Conservation (phyloP, 2,329 filamentous ascomycete species). For the Lecanoromycetidae sp. region DNA sequence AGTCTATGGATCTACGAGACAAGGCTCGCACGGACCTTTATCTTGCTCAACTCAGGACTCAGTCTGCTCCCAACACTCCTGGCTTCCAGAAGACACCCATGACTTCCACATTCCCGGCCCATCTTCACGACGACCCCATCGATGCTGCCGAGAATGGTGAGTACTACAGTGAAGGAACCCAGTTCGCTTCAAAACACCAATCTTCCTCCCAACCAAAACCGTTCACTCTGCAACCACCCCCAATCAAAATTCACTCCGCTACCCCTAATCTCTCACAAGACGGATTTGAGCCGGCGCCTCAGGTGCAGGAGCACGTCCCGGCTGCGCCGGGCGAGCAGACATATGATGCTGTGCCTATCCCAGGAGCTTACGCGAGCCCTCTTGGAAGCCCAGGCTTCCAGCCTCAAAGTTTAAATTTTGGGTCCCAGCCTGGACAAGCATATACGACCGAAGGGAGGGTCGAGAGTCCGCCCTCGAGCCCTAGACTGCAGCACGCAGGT, state of each 20-base stretch:
- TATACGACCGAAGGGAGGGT: slow-evolving; percentile 34
- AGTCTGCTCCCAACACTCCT: slow-evolving; percentile 90
- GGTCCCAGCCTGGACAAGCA: slow-evolving; percentile 14
- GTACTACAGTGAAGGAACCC: slow-evolving; percentile 40
- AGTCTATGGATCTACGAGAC: slow-evolving; percentile 94
- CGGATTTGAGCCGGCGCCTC: slow-evolving; percentile 46
- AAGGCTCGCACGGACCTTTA: slow-evolving; percentile 89
- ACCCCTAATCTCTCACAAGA: slow-evolving; percentile 57
- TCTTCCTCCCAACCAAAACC: slow-evolving; percentile 39
- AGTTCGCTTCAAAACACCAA: slow-evolving; percentile 43
- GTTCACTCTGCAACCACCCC: slow-evolving; percentile 84
- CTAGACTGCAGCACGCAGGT: slow-evolving; percentile 6
- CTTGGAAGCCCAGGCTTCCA: slow-evolving; percentile 33
- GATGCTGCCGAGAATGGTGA: slow-evolving; percentile 43
- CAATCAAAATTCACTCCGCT: slow-evolving; percentile 61
- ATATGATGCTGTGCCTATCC: slow-evolving; percentile 80
- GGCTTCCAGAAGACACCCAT: slow-evolving; percentile 47
- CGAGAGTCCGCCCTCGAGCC: slow-evolving; percentile 38
- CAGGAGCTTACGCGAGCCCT: slow-evolving; percentile 59
- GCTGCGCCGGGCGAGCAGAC: slow-evolving; percentile 68
- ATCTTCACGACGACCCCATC: slow-evolving; percentile 29
- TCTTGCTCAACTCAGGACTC: slow-evolving; percentile 68
- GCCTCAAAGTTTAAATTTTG: slow-evolving; percentile 19
- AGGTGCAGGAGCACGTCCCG: slow-evolving; percentile 51
- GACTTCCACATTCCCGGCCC: slow-evolving; percentile 25